Evolutionary conservation across 345 rosid genomes (phyloP).

Genomic region (Pseudoturritis turrita): DNA sequence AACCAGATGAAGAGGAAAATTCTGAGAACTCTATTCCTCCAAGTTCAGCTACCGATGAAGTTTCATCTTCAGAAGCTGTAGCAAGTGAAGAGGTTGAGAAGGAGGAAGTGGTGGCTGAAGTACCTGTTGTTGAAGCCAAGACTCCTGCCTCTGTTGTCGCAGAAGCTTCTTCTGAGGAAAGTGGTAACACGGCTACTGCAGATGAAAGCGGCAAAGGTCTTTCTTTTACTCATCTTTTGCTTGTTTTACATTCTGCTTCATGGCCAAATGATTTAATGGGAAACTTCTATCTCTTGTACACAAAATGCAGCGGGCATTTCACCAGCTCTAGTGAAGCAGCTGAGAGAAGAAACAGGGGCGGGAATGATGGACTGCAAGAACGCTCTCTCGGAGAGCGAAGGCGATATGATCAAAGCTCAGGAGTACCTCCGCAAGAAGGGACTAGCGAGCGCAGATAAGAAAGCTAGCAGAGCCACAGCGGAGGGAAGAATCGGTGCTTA

Average conservation of each 20-base stretch:
- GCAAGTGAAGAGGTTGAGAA: conserved; percentile 38
- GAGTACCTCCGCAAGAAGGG: conserved; percentile 96
- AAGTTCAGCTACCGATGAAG: conserved; percentile 28
- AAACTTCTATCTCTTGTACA: not conserved
- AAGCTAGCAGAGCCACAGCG: conserved; percentile 82
- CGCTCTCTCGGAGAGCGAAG: conserved; percentile 76
- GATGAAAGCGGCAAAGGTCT: conserved; percentile 49
- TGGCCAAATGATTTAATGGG: not conserved
- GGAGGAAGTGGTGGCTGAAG: conserved; percentile 40
- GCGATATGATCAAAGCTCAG: conserved; percentile 81
- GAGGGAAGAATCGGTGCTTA: conserved; percentile 96
- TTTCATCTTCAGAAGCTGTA: conserved; percentile 36
- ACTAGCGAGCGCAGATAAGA: conserved; percentile 89
- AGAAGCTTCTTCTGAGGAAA: conserved; percentile 36
- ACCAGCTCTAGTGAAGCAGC: conserved; percentile 89
- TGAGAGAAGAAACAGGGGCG: conserved; percentile 95
- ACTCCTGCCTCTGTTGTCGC: conserved; percentile 23
- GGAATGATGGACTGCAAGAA: conserved; percentile 99
- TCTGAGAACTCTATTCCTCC: conserved; percentile 36
- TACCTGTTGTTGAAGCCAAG: conserved; percentile 32
- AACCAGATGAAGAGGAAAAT: conserved; percentile 36
- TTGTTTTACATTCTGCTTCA: conserved; percentile 5
- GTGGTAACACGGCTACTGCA: conserved; percentile 29
- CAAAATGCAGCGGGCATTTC: conserved; percentile 52
- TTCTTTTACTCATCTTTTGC: not conserved